Percentiles rank a stretch among this genome's conserved stretches.
Evolutionary conservation across 1,284 basidiomycete species (phyloP).

Genomic region (Puccinia novopanici): DNA sequence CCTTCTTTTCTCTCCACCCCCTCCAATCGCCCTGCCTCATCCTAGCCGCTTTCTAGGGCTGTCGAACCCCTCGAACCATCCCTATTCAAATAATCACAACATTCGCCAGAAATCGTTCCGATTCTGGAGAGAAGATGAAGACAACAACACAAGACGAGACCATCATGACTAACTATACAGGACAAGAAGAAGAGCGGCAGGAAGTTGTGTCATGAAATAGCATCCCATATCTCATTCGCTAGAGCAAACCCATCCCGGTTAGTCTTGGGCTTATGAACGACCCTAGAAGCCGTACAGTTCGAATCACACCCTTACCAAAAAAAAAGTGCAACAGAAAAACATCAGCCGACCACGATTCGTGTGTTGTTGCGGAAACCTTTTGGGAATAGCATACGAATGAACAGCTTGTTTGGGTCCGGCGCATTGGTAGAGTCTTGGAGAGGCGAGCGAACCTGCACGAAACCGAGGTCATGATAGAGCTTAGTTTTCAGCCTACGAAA

Average conservation of each 20-base stretch:
- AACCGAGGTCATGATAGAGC: conserved; percentile 47
- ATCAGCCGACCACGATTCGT: neutral
- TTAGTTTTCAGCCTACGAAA: conserved; percentile 33
- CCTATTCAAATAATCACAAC: conserved; percentile 1
- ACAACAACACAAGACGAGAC: no score
- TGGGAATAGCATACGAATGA: conserved; percentile 20
- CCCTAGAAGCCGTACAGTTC: conserved; percentile 23
- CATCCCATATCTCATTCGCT: conserved; percentile 40
- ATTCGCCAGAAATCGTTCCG: neutral
- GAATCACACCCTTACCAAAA: conserved; percentile 40
- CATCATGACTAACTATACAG: neutral
- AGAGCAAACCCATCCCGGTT: conserved; percentile 41
- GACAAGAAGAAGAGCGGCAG: neutral
- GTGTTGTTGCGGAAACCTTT: neutral
- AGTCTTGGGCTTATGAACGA: conserved; percentile 33
- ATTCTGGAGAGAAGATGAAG: no score
- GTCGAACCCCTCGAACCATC: conserved; percentile 19
- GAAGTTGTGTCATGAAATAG: conserved; percentile 20
- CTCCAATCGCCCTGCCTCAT: neutral
- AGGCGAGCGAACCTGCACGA: conserved; percentile 22
- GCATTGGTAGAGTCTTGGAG: neutral
- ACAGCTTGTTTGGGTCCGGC: conserved; percentile 10
- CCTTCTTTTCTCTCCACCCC: neutral
- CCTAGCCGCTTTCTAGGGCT: neutral
- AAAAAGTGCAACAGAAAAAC: conserved; percentile 16